These are phyloP conservation scores for Digitaria exilis DNA, from an alignment of 202 grass and related monocot genomes.

Conservation along the genomic window DNA sequence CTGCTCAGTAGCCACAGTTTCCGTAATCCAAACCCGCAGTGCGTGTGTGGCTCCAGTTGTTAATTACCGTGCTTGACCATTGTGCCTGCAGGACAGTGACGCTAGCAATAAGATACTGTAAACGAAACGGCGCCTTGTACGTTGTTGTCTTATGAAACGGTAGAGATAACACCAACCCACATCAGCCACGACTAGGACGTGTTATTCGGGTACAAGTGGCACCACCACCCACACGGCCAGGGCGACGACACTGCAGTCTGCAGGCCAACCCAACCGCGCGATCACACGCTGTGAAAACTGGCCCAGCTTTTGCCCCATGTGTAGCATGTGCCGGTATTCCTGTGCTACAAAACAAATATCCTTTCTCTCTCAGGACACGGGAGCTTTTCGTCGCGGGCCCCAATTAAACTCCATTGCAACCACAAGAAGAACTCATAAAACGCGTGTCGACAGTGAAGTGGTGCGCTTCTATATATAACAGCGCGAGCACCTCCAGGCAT, in stretches of 20 bases:
- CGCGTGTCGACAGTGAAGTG: neutral
- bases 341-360: neutral
- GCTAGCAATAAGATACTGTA: neutral
- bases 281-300: neutral
- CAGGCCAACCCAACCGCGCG: no score
- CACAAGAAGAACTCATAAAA: neutral
- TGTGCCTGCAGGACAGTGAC: neutral
- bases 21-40: neutral
- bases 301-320: neutral
- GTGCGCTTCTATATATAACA: slow-evolving; percentile 1
- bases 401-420: neutral
- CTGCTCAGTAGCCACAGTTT: neutral
- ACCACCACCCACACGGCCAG: neutral
- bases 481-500: neutral
- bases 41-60: neutral
- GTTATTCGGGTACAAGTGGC: neutral
- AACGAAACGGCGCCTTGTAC: neutral
- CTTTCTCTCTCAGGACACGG: neutral
- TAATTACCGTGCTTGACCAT: neutral
- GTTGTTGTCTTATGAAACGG: neutral
- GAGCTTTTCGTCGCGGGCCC: neutral
- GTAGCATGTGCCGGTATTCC: slow-evolving; percentile 28
- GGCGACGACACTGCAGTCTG: no score
- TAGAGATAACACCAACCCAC: slow-evolving; percentile 23
- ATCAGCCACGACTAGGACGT: neutral